Conservation (phyloP, 495 filamentous ascomycete genomes). For the Penicillium paradoxum region DNA sequence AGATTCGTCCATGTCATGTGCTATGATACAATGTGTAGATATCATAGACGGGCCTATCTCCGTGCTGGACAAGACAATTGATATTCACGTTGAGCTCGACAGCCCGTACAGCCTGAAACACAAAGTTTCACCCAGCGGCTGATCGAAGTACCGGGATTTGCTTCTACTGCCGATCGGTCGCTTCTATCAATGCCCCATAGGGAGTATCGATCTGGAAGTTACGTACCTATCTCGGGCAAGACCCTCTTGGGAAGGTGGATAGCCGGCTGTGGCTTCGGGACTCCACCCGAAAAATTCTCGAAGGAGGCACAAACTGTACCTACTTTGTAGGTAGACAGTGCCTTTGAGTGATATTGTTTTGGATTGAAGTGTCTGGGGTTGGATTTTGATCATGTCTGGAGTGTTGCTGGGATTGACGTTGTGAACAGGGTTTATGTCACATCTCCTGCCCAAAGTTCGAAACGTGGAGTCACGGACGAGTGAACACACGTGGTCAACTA, state of each 20-base stretch:
- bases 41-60: background rate
- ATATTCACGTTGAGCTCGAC: background rate
- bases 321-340: no score
- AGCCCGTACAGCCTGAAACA: background rate
- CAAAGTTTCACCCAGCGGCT: background rate
- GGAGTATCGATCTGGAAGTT: background rate
- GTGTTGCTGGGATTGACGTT: background rate
- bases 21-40: background rate
- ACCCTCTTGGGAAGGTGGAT: constrained; percentile 8
- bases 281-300: constrained; percentile 15
- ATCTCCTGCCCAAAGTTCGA: background rate
- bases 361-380: background rate
- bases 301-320: constrained; percentile 15
- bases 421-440: background rate
- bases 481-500: background rate
- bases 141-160: background rate
- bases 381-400: background rate
- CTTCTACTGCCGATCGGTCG: constrained; percentile 2
- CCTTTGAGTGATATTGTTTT: background rate
- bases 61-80: constrained; percentile 8
- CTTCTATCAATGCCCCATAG: background rate
- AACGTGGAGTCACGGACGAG: background rate
- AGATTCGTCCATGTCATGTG: background rate
- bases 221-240: background rate
- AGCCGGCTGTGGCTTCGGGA: constrained; percentile 23